phyloP scores from a whole-genome alignment of 2,329 filamentous ascomycete genomes.

The Ophiognomonia clavigignenti-juglandacearum region DNA sequence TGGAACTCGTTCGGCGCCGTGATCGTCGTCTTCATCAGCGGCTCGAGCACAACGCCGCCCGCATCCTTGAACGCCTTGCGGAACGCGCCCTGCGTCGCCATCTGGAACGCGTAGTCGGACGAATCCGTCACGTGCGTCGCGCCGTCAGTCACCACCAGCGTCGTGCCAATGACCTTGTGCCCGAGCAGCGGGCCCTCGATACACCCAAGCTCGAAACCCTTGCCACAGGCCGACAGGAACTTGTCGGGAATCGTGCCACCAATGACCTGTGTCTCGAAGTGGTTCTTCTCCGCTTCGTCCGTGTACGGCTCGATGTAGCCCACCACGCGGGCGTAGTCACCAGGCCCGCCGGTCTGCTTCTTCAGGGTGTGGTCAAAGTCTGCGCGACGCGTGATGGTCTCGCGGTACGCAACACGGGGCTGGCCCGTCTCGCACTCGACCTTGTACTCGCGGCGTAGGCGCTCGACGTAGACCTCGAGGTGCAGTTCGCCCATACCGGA shows the following conservation, averaged over 20 bases:
- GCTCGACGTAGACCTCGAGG: slow-evolving; percentile 95
- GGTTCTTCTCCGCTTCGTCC: slow-evolving; percentile 65
- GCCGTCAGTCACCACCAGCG: slow-evolving; percentile 93
- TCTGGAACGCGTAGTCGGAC: slow-evolving; percentile 92
- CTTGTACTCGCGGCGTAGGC: slow-evolving; percentile 93
- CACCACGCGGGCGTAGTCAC: slow-evolving; percentile 89
- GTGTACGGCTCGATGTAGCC: slow-evolving; percentile 86
- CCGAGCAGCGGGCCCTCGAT: slow-evolving; percentile 86
- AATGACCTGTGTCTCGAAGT: slow-evolving; percentile 81
- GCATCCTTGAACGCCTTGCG: slow-evolving; percentile 83
- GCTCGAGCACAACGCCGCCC: slow-evolving; percentile 82
- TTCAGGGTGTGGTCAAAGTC: slow-evolving; percentile 91
- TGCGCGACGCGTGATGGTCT: slow-evolving; percentile 77
- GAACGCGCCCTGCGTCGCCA: slow-evolving; percentile 94
- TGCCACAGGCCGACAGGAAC: slow-evolving; percentile 88
- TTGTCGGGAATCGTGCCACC: slow-evolving; percentile 94
- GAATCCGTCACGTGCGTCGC: slow-evolving; percentile 98
- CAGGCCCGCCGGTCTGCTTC: slow-evolving; percentile 92
- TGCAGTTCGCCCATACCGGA: slow-evolving; percentile 98
- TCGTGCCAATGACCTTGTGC: slow-evolving; percentile 83
- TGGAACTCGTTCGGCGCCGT: slow-evolving; percentile 97
- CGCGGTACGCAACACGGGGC: slow-evolving; percentile 93
- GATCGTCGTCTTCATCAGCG: slow-evolving; percentile 96
- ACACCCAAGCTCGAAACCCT: slow-evolving; percentile 82
- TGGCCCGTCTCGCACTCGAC: slow-evolving; percentile 95